Base-by-base conservation (phyloP, 306 rosid species). In the Dalbergia cultrata region DNA sequence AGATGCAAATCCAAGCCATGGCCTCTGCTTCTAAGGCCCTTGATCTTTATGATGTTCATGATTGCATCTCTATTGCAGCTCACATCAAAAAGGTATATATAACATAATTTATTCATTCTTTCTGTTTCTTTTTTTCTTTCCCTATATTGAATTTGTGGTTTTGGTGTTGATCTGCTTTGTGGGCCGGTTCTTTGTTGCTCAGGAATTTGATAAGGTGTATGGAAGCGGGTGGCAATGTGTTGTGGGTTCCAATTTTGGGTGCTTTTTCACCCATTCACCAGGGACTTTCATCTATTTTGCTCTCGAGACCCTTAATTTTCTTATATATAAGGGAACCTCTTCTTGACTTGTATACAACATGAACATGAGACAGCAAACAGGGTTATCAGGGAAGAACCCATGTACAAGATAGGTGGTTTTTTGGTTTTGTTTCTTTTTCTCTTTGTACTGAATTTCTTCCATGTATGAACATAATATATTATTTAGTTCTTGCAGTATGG, bases 171-270 rank as follows among this genome's bases (percentile, higher is more conserved):
- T 53, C 47, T 58, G 22, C 0, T 77, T 47, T 14, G 1, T 47
- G 21, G 18, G 45, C 64, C 45, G 31, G 31, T 82, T 22, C 26
- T 68, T 18, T 74, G 58, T 1, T 54, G 6, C 78, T 54, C 78
- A 94, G 98, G 94, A 83, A 53, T 94, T 94, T 85, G 97, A 92
- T 76, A 79, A 80, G 73, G 79, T 41, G 80, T 82, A 94, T 77
- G 97, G 94, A 43, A 80, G 76, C 77, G 94, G 98, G 21, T 94
- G 98, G 97, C 97, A 90, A 77, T 94, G 94, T 76, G 97, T 90
- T 75, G 93, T 92, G 74, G 97, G 97, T 76, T 86, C 92, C 53
- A 90, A 84, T 74, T 92, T 94, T 62, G 97, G 98, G 54, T 78
- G 97, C 43, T 92, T 88, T 84, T 92, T 92, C 86, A 88, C 91